A percentile compares a stretch with the other conserved stretches of the same genome.
These are phyloP conservation scores for Phytopythium chamaehyphon DNA, from an alignment of 352 stramenopile genomes.

Conservation along the genomic window DNA sequence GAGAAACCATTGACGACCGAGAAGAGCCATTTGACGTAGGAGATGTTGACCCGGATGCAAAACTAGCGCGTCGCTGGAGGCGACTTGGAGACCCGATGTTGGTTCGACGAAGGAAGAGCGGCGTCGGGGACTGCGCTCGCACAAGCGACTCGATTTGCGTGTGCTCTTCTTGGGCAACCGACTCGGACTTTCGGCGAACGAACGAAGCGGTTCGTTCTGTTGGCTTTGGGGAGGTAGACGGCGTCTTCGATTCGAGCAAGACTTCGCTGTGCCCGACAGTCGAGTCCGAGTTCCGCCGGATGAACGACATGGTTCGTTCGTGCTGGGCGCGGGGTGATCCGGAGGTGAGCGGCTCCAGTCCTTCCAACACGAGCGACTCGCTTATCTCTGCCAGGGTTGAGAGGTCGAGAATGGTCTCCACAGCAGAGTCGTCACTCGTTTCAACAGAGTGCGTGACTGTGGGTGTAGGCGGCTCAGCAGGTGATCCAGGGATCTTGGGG, in stretches of 20 bases:
- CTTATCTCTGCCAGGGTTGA: conserved; percentile 4
- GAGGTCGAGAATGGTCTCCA: conserved; percentile 4
- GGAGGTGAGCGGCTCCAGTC: neutral
- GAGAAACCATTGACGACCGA: conserved; percentile 8
- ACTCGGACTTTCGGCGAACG: neutral
- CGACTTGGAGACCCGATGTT: conserved; percentile 26
- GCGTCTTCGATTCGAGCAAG: too few relatives aligned
- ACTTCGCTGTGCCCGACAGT: neutral
- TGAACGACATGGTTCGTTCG: neutral
- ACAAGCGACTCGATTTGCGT: conserved; percentile 29
- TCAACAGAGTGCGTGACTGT: too few relatives aligned
- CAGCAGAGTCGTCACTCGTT: neutral
- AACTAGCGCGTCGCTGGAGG: conserved; percentile 33
- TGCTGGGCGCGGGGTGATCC: neutral
- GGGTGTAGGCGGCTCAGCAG: too few relatives aligned
- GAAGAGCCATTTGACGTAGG: conserved; percentile 7
- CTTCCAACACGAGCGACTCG: conserved; percentile 3
- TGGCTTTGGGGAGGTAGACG: neutral
- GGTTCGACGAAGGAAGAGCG: conserved; percentile 36
- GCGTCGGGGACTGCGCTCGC: conserved; percentile 5
- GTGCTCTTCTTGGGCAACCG: conserved; percentile 11
- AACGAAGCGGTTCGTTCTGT: neutral
- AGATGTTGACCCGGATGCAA: conserved; percentile 14
- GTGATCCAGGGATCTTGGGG: too few relatives aligned
- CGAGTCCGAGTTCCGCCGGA: conserved; percentile 5